These are phyloP conservation scores for Podila clonocystis DNA, from an alignment of 192 early-diverging fungal species.

Conservation along the genomic window DNA sequence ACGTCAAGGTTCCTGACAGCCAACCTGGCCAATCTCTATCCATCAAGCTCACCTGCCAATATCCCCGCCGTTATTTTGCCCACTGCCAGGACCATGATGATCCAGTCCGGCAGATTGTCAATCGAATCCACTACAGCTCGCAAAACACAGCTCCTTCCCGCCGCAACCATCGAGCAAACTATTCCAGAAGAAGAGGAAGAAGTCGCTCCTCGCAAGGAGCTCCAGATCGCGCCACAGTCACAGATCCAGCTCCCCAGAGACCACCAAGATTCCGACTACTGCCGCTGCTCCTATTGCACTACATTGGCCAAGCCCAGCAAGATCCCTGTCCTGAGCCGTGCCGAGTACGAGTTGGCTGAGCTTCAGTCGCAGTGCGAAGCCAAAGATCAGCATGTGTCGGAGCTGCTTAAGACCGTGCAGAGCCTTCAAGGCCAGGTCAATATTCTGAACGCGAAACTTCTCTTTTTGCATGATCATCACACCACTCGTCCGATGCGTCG, in stretches of 20 bases:
- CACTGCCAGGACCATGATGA: slow-evolving; percentile 10
- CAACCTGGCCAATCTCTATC: slow-evolving; percentile 29
- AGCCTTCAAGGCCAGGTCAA: slow-evolving; percentile 37
- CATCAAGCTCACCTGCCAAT: slow-evolving; percentile 15
- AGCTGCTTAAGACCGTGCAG: slow-evolving; percentile 33
- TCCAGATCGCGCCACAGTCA: slow-evolving; percentile 9
- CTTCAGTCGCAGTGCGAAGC: slow-evolving; percentile 34
- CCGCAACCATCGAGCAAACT: background rate
- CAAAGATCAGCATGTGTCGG: slow-evolving; percentile 33
- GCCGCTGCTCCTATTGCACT: slow-evolving; percentile 26
- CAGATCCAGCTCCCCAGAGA: slow-evolving; percentile 16
- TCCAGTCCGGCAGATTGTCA: background rate
- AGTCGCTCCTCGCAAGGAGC: slow-evolving; percentile 5
- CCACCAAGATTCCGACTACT: slow-evolving; percentile 15
- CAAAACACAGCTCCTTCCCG: background rate
- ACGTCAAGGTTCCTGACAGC: slow-evolving; percentile 33
- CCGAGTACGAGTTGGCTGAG: slow-evolving; percentile 40
- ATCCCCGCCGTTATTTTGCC: slow-evolving; percentile 34
- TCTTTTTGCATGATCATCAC: slow-evolving; percentile 47
- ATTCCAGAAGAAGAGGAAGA: background rate
- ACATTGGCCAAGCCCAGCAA: slow-evolving; percentile 21
- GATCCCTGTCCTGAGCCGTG: slow-evolving; percentile 19
- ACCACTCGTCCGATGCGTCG: slow-evolving; percentile 43
- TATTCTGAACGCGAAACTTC: slow-evolving; percentile 36
- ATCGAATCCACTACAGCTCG: background rate